phyloP scores from a whole-genome alignment of 352 stramenopile genomes.

The Pythium apleroticum region DNA sequence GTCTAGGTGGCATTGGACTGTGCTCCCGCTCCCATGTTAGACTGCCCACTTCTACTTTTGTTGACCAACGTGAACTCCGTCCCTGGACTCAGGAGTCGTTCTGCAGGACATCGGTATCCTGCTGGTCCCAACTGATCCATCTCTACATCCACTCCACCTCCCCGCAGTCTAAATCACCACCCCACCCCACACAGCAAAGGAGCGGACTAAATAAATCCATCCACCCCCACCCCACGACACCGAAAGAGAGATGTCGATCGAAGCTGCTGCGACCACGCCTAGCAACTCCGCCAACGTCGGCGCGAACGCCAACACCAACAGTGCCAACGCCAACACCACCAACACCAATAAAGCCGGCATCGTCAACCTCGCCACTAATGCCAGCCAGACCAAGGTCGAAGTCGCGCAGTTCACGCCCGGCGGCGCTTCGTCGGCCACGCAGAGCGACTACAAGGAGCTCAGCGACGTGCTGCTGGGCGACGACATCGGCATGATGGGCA shows the following conservation, averaged over 20 bases:
- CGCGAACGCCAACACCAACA: neutral
- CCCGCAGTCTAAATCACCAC: neutral
- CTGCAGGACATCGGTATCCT: conserved; percentile 10
- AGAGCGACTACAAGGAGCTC: conserved; percentile 26
- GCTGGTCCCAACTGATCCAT: conserved; percentile 3
- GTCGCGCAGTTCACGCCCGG: conserved; percentile 22
- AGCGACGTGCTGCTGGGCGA: conserved; percentile 62
- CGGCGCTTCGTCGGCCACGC: conserved; percentile 18
- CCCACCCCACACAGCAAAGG: conserved; percentile 3
- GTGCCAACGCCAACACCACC: neutral
- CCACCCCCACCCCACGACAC: conserved; percentile 3
- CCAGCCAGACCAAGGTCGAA: conserved; percentile 17
- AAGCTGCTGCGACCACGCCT: conserved; percentile 15
- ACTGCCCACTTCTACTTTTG: conserved; percentile 31
- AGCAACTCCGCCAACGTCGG: conserved; percentile 7
- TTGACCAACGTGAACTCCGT: conserved; percentile 13
- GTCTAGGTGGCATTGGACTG: neutral
- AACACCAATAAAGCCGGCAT: neutral
- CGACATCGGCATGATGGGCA: conserved; percentile 66
- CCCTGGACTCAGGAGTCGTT: conserved; percentile 1
- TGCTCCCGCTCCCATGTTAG: neutral
- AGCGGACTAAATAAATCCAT: conserved; percentile 8
- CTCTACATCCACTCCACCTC: neutral
- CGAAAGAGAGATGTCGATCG: conserved; percentile 26
- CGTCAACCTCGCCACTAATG: neutral